phyloP scores from a whole-genome alignment of 1,284 basidiomycete species.

The Mycosarcoma mackinlayi region DNA sequence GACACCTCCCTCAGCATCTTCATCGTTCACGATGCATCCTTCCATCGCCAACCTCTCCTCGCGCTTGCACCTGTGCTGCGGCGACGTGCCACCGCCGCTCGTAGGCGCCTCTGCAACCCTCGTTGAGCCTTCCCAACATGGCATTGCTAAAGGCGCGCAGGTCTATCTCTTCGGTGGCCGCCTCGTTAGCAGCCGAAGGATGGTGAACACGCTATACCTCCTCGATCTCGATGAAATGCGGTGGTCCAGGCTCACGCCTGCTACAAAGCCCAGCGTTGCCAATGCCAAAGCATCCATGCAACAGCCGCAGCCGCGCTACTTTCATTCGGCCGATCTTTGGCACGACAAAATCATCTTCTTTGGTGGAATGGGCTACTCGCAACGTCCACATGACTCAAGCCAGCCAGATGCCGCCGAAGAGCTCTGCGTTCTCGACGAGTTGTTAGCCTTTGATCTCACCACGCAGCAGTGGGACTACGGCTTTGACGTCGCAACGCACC shows the following conservation, averaged over 20 bases:
- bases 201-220: constrained; percentile 59
- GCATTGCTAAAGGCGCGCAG: constrained; percentile 13
- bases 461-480: constrained; percentile 57
- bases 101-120: constrained; percentile 61
- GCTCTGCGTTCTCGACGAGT: constrained; percentile 59
- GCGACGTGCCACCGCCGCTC: constrained; percentile 60
- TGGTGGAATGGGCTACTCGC: constrained; percentile 62
- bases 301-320: constrained; percentile 60
- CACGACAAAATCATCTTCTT: constrained; percentile 60
- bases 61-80: constrained; percentile 47
- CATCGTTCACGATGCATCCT: constrained; percentile 38
- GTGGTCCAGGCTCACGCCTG: constrained; percentile 42
- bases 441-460: constrained; percentile 57
- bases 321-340: constrained; percentile 64
- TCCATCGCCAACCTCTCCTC: constrained; percentile 51
- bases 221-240: constrained; percentile 55
- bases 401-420: constrained; percentile 26
- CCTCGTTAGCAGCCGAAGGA: constrained; percentile 59
- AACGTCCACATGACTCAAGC: constrained; percentile 9
- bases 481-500: constrained; percentile 25
- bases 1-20: background rate
- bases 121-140: constrained; percentile 39
- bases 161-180: constrained; percentile 63
- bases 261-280: constrained; percentile 5
- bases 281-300: constrained; percentile 7